phyloP scores from a whole-genome alignment of 176 grass and related monocot species.

The Triticum monococcum region DNA sequence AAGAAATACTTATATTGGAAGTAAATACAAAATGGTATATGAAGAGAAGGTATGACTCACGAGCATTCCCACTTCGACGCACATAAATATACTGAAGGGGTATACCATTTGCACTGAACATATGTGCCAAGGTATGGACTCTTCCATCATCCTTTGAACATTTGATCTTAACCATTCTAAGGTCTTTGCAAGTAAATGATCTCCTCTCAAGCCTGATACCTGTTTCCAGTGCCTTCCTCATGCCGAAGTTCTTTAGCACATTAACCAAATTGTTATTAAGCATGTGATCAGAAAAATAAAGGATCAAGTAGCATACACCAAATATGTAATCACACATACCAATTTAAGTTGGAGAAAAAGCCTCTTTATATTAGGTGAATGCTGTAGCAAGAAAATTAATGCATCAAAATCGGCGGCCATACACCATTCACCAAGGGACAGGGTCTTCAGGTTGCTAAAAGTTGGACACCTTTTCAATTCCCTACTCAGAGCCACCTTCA shows the following conservation, averaged over 20 bases:
- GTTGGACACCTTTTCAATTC: background rate
- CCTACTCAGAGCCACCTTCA: constrained; percentile 7
- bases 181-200: constrained; percentile 19
- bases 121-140: constrained; percentile 8
- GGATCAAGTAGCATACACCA: background rate
- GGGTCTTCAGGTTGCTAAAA: constrained; percentile 28
- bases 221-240: background rate
- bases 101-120: constrained; percentile 23
- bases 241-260: background rate
- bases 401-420: constrained; percentile 5
- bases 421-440: constrained; percentile 35
- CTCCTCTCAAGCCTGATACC: background rate
- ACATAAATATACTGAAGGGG: constrained; percentile 9
- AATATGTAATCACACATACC: constrained; percentile 8
- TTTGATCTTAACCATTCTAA: constrained; percentile 26
- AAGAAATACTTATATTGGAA: background rate
- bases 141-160: background rate
- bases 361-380: constrained; percentile 20
- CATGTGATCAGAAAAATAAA: background rate
- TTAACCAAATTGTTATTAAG: background rate
- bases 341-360: constrained; percentile 26
- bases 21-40: background rate
- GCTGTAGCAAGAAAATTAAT: constrained; percentile 25
- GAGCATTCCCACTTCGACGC: background rate
- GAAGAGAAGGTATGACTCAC: constrained; percentile 10